A percentile compares a stretch with the other conserved stretches of the same genome.
Evolutionary conservation across 106 monocot species (phyloP).

Genomic region (Alisma plantagoaquatica): DNA sequence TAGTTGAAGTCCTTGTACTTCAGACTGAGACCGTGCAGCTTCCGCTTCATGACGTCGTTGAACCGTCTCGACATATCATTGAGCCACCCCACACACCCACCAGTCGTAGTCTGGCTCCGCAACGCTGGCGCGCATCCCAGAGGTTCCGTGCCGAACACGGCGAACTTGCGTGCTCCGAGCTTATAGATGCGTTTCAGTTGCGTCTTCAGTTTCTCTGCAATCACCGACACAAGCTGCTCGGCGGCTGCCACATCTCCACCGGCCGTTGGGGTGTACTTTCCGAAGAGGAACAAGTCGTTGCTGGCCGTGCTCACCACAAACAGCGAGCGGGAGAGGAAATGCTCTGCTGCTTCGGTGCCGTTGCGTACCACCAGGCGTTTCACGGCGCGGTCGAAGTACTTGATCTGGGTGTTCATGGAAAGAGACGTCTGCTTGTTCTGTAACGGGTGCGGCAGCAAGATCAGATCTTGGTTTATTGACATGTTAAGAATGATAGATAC

Average conservation of each 20-base stretch:
- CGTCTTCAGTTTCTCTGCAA: too few species aligned
- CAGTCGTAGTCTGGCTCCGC: not conserved
- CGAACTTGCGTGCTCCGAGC: constrained; percentile 18
- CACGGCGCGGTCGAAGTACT: not conserved
- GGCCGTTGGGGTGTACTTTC: not conserved
- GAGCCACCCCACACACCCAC: too few species aligned
- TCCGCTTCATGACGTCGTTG: not conserved
- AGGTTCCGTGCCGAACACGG: not conserved
- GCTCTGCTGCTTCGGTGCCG: not conserved
- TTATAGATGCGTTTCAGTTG: too few species aligned
- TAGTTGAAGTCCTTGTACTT: too few species aligned
- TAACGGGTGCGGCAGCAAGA: too few species aligned
- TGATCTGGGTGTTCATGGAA: constrained; percentile 16
- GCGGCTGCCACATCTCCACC: constrained; percentile 3
- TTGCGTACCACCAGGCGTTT: not conserved
- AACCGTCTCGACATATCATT: not conserved
- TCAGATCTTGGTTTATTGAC: too few species aligned
- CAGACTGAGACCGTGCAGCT: not conserved
- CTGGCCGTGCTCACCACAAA: constrained; percentile 37
- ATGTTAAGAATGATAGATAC: too few species aligned
- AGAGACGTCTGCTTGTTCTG: not conserved
- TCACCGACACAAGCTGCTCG: too few species aligned
- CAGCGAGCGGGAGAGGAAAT: constrained; percentile 22
- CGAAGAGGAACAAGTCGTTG: constrained; percentile 29
- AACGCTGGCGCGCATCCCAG: constrained; percentile 6